phyloP scores from a whole-genome alignment of 2,329 filamentous ascomycete genomes.

The Plectosphaerella sp. region DNA sequence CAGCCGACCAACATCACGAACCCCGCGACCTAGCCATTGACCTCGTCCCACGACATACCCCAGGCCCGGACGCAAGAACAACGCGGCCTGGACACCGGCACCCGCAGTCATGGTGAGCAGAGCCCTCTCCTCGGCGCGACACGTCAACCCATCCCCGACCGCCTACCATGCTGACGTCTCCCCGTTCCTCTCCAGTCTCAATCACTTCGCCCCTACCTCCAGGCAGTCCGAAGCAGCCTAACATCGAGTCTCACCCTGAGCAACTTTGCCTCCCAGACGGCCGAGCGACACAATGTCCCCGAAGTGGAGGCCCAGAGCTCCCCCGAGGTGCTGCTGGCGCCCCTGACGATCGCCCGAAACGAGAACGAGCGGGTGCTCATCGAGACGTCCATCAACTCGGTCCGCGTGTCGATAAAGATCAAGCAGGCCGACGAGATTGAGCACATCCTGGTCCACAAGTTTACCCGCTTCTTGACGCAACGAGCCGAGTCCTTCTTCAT shows the following conservation, averaged over 20 bases:
- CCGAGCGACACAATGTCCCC: slow-evolving; percentile 95
- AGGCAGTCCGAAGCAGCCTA: slow-evolving; percentile 90
- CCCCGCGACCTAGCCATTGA: slow-evolving; percentile 9
- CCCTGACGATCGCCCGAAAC: slow-evolving; percentile 85
- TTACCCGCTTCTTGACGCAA: slow-evolving; percentile 93
- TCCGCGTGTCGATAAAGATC: slow-evolving; percentile 96
- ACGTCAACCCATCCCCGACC: background rate
- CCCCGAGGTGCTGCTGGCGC: slow-evolving; percentile 89
- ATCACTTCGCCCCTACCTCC: slow-evolving; percentile 93
- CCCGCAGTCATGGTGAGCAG: slow-evolving; percentile 9
- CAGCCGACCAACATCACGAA: slow-evolving; percentile 12
- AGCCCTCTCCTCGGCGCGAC: no score
- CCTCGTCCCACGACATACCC: background rate
- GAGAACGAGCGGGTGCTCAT: slow-evolving; percentile 96
- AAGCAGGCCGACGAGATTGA: slow-evolving; percentile 99
- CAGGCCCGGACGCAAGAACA: background rate
- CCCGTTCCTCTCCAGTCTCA: slow-evolving; percentile 62
- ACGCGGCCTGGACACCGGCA: background rate
- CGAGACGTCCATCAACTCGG: slow-evolving; percentile 94
- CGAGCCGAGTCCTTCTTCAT: slow-evolving; percentile 97
- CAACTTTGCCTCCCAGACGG: slow-evolving; percentile 96
- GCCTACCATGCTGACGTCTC: slow-evolving; percentile 14
- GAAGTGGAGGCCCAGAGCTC: slow-evolving; percentile 92
- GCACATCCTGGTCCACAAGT: slow-evolving; percentile 96
- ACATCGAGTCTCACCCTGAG: slow-evolving; percentile 90